Base-by-base conservation (phyloP, 2,329 filamentous ascomycete genomes). In the Paecilomyces niveus region DNA sequence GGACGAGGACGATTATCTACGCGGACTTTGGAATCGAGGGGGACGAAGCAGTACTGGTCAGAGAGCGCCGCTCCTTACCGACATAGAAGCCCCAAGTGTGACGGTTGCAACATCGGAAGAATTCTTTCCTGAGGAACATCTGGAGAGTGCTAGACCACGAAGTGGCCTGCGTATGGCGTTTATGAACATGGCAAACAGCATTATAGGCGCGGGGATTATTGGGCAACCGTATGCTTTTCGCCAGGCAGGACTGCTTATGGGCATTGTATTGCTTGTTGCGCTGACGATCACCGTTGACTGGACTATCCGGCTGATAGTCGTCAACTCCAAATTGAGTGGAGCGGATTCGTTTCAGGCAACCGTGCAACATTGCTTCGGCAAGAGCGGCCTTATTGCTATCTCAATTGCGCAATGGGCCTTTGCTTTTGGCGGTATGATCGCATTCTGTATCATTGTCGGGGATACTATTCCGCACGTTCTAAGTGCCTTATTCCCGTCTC, bases 101-200 rank as follows among this genome's bases (percentile, higher is more conserved):
- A 86, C 90, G 10, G 76, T 96, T 54, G 90, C 81, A 77, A 87
- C 75, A 64, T 78, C 79, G 26, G 81, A 84, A 2, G 75, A 82
- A 59, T 81, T 84, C 65, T 77, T 81, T 57, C 79, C 82, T 0
- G 82, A 85, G 64, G 82, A 86, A 55, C 75, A 84, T 59, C 70
- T 87, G 58, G 83, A 86, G 64, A 80, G 74, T 62, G 81, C 83
- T 21, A 83, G 92, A 58, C 92, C 93, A 53, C 93, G 93, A 76
- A 96, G 90, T 59, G 89, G 89, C 4, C 82, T 97, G 76, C 82
- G 84, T 62, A 90, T 89, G 71, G 93, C 94, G 2, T 97, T 99
- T 66, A 96, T 97, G 92, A 99, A 99, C 77, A 99, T 99, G 94
- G 93, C 94, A 62, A 99, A 99, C 78, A 95, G 90, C 67, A 99